Conservation (phyloP, 768 basidiomycete genomes). For the Calocera cornea region DNA sequence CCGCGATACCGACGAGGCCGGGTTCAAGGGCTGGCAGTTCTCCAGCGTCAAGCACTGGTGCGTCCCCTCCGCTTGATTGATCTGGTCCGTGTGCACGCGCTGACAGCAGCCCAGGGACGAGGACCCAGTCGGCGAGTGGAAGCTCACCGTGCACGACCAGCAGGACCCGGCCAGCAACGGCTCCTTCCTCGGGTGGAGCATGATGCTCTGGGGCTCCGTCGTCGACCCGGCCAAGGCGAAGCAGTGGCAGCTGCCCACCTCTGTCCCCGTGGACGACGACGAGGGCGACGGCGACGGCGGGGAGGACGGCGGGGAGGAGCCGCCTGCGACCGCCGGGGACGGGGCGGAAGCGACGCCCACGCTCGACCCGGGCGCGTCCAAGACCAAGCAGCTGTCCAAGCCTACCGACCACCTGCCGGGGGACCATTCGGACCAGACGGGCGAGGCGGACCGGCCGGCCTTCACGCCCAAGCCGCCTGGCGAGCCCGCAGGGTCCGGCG, state of each 20-base stretch:
- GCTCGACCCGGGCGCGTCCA: slow-evolving; percentile 25
- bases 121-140: slow-evolving; percentile 82
- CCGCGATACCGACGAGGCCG: slow-evolving; percentile 48
- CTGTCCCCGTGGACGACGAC: slow-evolving; percentile 20
- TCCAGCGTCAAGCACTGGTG: slow-evolving; percentile 98
- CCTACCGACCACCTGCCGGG: slow-evolving; percentile 78
- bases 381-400: slow-evolving; percentile 56
- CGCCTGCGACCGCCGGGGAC: slow-evolving; percentile 15
- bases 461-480: slow-evolving; percentile 29
- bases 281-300: too few species aligned
- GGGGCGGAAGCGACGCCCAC: slow-evolving; percentile 29
- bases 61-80: slow-evolving; percentile 19
- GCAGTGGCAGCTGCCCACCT: slow-evolving; percentile 31
- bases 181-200: slow-evolving; percentile 76
- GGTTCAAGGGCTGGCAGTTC: slow-evolving; percentile 94
- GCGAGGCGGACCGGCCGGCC: slow-evolving; percentile 67
- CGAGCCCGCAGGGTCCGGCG: slow-evolving; percentile 8
- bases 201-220: slow-evolving; percentile 82
- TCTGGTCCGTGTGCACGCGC: background rate
- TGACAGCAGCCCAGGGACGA: slow-evolving; percentile 60
- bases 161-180: slow-evolving; percentile 38
- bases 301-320: slow-evolving; percentile 9
- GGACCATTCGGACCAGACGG: slow-evolving; percentile 68
- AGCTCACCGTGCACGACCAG: slow-evolving; percentile 71
- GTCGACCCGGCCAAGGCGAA: slow-evolving; percentile 55